Percentiles rank a stretch among this genome's conserved stretches.
These are phyloP conservation scores for Wilhelminamyces savonicus DNA, from an alignment of 805 yeast species.

Conservation along the genomic window DNA sequence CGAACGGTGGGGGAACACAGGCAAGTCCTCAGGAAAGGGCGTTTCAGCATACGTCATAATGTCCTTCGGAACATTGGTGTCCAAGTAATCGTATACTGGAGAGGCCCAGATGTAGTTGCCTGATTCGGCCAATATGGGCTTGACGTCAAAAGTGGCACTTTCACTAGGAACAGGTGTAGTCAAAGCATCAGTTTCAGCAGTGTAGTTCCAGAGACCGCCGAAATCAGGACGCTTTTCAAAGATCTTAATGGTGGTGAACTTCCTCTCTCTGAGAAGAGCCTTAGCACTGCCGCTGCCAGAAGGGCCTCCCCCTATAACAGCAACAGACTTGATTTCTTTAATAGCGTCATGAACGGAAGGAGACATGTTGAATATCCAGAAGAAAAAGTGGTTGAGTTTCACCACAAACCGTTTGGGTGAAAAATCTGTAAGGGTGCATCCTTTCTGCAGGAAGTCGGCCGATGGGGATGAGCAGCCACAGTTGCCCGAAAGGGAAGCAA, in stretches of 20 bases:
- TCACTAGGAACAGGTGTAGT: constrained; percentile 14
- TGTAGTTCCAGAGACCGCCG: constrained; percentile 83
- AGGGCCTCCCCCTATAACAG: constrained; percentile 77
- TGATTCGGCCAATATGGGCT: constrained; percentile 5
- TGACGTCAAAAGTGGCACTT: constrained; percentile 11
- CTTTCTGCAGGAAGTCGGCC: too few relatives aligned
- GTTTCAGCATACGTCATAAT: constrained; percentile 60
- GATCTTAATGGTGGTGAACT: constrained; percentile 43
- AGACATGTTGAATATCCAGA: too few relatives aligned
- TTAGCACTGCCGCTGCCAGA: constrained; percentile 62
- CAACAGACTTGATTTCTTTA: constrained; percentile 43
- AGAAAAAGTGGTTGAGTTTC: too few relatives aligned
- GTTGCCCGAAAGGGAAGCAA: too few relatives aligned
- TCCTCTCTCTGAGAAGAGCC: constrained; percentile 49
- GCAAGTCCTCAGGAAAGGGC: constrained; percentile 42
- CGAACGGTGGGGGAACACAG: constrained; percentile 51
- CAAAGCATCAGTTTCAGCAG: constrained; percentile 19
- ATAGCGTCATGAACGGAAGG: too few relatives aligned
- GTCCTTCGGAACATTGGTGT: constrained; percentile 60
- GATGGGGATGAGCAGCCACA: too few relatives aligned
- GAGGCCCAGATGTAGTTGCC: constrained; percentile 17
- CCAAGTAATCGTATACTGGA: constrained; percentile 59
- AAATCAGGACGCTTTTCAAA: constrained; percentile 52
- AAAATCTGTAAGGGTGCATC: too few relatives aligned
- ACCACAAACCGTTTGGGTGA: too few relatives aligned